Evolutionary conservation across 1,284 basidiomycete species (phyloP).

Genomic region (Heimioporus retisporus): DNA sequence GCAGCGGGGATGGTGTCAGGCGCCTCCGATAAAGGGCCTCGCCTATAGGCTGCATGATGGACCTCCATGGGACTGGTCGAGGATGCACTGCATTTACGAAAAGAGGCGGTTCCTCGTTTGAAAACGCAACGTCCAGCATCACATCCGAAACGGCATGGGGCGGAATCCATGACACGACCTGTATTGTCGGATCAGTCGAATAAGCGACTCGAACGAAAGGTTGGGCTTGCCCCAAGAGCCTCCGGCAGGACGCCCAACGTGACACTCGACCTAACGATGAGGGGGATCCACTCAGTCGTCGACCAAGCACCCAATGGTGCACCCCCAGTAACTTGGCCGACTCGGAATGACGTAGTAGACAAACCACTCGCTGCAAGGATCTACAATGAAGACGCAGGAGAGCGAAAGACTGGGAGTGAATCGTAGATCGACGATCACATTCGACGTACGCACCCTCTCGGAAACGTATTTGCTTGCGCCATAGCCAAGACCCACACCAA

Average conservation of each 20-base stretch:
- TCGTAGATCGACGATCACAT: neutral
- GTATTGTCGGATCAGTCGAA: neutral
- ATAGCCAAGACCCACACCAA: conserved; percentile 28
- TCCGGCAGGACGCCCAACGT: conserved; percentile 32
- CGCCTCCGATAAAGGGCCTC: conserved; percentile 18
- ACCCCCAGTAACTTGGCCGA: conserved; percentile 35
- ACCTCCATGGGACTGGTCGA: conserved; percentile 30
- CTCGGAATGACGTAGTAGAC: conserved; percentile 26
- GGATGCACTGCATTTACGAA: conserved; percentile 40
- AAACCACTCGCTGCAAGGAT: neutral
- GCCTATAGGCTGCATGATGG: conserved; percentile 15
- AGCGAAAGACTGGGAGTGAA: neutral
- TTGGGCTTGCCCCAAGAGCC: conserved; percentile 26
- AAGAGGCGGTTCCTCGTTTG: conserved; percentile 19
- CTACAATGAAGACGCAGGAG: neutral
- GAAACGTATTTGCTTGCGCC: conserved; percentile 35
- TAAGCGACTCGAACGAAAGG: neutral
- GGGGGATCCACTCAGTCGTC: conserved; percentile 34
- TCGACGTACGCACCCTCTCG: conserved; percentile 30
- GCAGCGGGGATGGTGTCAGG: conserved; percentile 17
- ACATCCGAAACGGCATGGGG: conserved; percentile 36
- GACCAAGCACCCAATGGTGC: conserved; percentile 34
- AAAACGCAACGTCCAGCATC: conserved; percentile 34
- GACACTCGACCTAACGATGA: conserved; percentile 35
- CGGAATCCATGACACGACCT: conserved; percentile 35